Evolutionary conservation across 805 yeast genomes (phyloP).

Genomic region (Blastobotrys peoriensis): DNA sequence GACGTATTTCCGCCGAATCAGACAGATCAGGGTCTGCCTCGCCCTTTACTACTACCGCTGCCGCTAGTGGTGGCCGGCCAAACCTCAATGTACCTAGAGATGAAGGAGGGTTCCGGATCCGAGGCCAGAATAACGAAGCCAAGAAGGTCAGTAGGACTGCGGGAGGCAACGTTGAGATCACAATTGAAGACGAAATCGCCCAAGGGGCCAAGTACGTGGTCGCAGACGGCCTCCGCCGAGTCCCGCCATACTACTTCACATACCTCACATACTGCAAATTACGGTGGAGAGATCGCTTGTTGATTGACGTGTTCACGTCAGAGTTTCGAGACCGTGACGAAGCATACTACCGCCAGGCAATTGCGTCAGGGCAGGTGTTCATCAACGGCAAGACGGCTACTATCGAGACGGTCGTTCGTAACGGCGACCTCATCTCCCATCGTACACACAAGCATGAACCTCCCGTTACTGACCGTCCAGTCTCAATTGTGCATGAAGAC

Average conservation of each 20-base stretch:
- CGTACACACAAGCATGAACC: conserved; percentile 90
- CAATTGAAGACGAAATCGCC: conserved; percentile 28
- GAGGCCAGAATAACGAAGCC: conserved; percentile 9
- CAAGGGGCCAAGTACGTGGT: conserved; percentile 32
- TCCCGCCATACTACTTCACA: conserved; percentile 82
- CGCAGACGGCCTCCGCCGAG: conserved; percentile 50
- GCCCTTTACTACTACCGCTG: neutral
- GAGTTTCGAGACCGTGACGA: conserved; percentile 81
- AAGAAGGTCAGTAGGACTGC: neutral
- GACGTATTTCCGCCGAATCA: too few relatives aligned
- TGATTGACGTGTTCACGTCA: conserved; percentile 70
- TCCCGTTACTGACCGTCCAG: conserved; percentile 55
- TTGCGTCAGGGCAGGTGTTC: conserved; percentile 68
- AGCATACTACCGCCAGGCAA: conserved; percentile 58
- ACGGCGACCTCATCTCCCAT: conserved; percentile 84
- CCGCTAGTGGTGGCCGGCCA: neutral
- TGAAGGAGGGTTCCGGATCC: conserved; percentile 12
- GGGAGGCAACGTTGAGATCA: conserved; percentile 9
- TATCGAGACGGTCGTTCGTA: conserved; percentile 58
- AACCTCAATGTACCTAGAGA: conserved; percentile 4
- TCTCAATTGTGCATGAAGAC: conserved; percentile 69
- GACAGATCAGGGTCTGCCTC: too few relatives aligned
- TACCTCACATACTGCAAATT: conserved; percentile 86
- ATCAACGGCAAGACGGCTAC: conserved; percentile 63
- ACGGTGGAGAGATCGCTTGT: conserved; percentile 83